These are phyloP conservation scores for Anisogramma anomala DNA, from an alignment of 2,329 filamentous ascomycete species.

Conservation along the genomic window DNA sequence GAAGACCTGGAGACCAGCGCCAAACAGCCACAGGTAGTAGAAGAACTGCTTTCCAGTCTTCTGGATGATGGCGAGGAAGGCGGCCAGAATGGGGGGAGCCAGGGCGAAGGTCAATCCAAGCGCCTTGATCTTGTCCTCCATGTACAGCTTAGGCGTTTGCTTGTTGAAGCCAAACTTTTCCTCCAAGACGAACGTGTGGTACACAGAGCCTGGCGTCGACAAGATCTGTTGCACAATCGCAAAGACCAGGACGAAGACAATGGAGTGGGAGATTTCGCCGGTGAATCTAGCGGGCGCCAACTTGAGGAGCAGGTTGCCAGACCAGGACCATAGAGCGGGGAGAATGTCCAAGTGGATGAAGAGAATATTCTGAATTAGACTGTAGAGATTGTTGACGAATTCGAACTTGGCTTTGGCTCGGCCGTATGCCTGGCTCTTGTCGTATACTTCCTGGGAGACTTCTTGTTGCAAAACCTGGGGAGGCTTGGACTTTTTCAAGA, in stretches of 20 bases:
- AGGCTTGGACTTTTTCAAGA: conserved; percentile 66
- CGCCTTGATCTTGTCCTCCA: conserved; percentile 84
- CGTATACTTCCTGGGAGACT: conserved; percentile 79
- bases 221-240: conserved; percentile 70
- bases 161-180: conserved; percentile 99
- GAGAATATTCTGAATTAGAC: conserved; percentile 76
- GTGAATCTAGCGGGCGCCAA: conserved; percentile 70
- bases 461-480: conserved; percentile 83
- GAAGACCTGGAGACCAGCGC: conserved; percentile 78
- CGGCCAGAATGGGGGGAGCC: conserved; percentile 78
- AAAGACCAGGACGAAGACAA: conserved; percentile 84
- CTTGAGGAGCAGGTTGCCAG: conserved; percentile 60
- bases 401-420: conserved; percentile 89
- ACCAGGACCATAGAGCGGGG: conserved; percentile 78
- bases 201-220: conserved; percentile 71
- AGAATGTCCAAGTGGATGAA: conserved; percentile 87
- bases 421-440: conserved; percentile 91
- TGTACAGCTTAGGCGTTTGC: conserved; percentile 78
- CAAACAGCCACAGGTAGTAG: conserved; percentile 95
- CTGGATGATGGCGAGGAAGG: conserved; percentile 87
- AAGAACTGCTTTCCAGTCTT: conserved; percentile 92
- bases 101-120: conserved; percentile 71
- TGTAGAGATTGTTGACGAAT: conserved; percentile 69
- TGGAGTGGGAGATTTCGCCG: conserved; percentile 87
- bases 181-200: conserved; percentile 91